Conservation (phyloP, 2,329 filamentous ascomycete genomes). For the Ophiosphaerella korrae region DNA sequence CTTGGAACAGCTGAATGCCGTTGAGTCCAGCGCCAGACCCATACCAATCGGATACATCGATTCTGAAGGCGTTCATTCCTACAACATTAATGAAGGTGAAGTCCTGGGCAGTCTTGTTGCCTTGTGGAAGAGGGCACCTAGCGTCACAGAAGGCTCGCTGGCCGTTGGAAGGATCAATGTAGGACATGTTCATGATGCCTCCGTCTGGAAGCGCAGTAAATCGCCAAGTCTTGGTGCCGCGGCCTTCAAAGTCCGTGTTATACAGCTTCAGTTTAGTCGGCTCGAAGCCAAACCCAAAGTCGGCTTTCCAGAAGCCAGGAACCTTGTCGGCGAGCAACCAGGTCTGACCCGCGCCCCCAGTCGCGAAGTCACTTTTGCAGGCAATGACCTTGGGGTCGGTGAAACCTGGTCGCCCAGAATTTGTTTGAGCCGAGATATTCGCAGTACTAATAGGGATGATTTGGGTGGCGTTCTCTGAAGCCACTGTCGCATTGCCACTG, state of each 20-base stretch:
- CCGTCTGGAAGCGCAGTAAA: conserved; percentile 84
- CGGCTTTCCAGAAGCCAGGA: conserved; percentile 81
- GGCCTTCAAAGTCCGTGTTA: conserved; percentile 83
- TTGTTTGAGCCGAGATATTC: conserved; percentile 70
- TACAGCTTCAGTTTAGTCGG: conserved; percentile 86
- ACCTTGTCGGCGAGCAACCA: conserved; percentile 81
- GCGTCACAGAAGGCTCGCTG: conserved; percentile 75
- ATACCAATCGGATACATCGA: conserved; percentile 88
- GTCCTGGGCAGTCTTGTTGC: conserved; percentile 77
- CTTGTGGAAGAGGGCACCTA: conserved; percentile 77
- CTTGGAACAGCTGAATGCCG: conserved; percentile 84
- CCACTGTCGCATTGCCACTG: conserved; percentile 77
- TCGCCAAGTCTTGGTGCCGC: conserved; percentile 86
- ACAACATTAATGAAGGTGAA: conserved; percentile 92
- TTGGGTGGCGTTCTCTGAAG: conserved; percentile 72
- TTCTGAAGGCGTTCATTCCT: conserved; percentile 83
- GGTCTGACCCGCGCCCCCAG: conserved; percentile 71
- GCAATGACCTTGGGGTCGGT: conserved; percentile 79
- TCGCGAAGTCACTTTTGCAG: conserved; percentile 71
- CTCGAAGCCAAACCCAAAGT: conserved; percentile 81
- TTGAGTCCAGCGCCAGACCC: conserved; percentile 82
- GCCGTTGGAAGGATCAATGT: conserved; percentile 72
- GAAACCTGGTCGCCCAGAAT: conserved; percentile 67
- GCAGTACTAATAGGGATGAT: conserved; percentile 84
- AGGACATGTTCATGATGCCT: conserved; percentile 96